A percentile compares a stretch with the other conserved stretches of the same genome.
phyloP scores from a whole-genome alignment of 2,329 filamentous ascomycete species.

The Fusarium begoniae region DNA sequence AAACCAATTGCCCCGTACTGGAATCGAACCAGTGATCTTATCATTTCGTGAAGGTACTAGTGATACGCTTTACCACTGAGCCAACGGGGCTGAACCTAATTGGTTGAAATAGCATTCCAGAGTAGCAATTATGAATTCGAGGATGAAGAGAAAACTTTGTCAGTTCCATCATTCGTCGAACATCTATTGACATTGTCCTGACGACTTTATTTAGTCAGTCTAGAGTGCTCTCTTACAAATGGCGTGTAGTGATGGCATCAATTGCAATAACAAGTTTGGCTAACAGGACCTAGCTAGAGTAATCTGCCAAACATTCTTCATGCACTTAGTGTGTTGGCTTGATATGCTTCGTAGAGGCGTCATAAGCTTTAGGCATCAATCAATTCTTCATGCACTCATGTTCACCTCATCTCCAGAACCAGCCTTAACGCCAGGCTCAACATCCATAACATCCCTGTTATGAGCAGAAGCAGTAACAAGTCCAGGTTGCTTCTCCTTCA shows the following conservation, averaged over 20 bases:
- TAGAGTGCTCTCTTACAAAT: too few species aligned
- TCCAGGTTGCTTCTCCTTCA: constrained; percentile 69
- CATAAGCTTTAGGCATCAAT: too few species aligned
- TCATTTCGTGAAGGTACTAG: neutral
- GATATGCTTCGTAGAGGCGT: too few species aligned
- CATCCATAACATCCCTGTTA: constrained; percentile 5
- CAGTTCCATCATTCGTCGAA: too few species aligned
- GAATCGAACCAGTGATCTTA: neutral
- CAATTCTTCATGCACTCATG: neutral
- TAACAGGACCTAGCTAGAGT: accelerated
- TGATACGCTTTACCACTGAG: neutral
- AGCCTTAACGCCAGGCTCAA: constrained; percentile 5
- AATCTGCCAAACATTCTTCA: accelerated
- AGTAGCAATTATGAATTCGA: accelerated
- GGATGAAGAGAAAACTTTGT: accelerated
- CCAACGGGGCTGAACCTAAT: neutral
- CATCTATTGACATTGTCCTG: accelerated
- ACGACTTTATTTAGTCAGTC: too few species aligned
- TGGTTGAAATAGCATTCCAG: accelerated
- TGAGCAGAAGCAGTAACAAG: constrained; percentile 20
- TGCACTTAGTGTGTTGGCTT: neutral
- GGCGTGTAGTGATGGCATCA: too few species aligned
- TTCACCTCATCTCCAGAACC: constrained; percentile 14
- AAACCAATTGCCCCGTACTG: neutral
- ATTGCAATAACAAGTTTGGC: too few species aligned